phyloP scores from a whole-genome alignment of 2,329 filamentous ascomycete species.

The Fusarium protoensiforme region DNA sequence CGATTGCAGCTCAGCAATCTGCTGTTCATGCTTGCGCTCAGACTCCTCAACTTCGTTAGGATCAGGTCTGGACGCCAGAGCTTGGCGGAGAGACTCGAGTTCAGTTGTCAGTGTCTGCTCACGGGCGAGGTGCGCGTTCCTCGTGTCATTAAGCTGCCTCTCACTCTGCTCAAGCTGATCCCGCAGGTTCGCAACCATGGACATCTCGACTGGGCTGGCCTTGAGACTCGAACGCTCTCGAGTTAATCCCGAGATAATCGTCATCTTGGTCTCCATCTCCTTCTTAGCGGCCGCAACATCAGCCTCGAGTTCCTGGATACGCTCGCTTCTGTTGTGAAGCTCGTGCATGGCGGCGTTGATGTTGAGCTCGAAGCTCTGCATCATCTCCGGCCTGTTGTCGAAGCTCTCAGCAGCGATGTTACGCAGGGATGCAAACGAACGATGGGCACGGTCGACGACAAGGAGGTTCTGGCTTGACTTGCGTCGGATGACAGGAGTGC shows the following conservation, averaged over 20 bases:
- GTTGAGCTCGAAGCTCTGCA: conserved; percentile 94
- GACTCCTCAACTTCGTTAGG: conserved; percentile 46
- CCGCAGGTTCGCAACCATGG: conserved; percentile 85
- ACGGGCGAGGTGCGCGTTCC: conserved; percentile 76
- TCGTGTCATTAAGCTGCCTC: conserved; percentile 78
- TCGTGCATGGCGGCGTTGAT: conserved; percentile 94
- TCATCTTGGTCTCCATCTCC: conserved; percentile 97
- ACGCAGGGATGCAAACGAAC: conserved; percentile 88
- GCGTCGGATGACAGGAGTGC: conserved; percentile 85
- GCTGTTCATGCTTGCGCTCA: conserved; percentile 60
- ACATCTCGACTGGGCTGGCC: conserved; percentile 86
- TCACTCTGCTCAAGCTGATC: conserved; percentile 91
- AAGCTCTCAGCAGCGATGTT: conserved; percentile 91
- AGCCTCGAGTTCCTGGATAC: conserved; percentile 88
- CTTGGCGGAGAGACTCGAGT: conserved; percentile 73
- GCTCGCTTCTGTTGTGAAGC: conserved; percentile 85
- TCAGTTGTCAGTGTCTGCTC: conserved; percentile 81
- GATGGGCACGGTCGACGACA: conserved; percentile 88
- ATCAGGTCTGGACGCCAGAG: conserved; percentile 50
- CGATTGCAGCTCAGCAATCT: conserved; percentile 73
- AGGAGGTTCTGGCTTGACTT: conserved; percentile 93
- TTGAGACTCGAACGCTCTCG: conserved; percentile 93
- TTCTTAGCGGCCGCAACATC: conserved; percentile 87
- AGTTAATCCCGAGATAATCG: conserved; percentile 93
- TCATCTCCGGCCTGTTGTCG: conserved; percentile 80